Evolutionary conservation across 306 rosid species (phyloP).

Genomic region (Cucurbita ficifolia): DNA sequence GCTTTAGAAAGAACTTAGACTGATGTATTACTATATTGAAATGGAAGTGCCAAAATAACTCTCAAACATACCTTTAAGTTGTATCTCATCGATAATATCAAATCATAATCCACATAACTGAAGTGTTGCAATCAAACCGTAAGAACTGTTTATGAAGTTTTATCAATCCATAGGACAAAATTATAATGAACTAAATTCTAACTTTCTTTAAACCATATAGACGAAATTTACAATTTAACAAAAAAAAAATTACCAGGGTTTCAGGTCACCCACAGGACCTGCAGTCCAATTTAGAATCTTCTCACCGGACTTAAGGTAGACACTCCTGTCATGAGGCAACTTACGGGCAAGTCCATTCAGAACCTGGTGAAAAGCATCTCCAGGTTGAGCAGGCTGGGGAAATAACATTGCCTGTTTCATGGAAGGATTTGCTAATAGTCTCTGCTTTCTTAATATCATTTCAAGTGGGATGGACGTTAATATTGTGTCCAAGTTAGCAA

Average conservation of each 20-base stretch:
- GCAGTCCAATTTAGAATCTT: conserved; percentile 85
- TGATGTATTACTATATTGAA: too few relatives aligned
- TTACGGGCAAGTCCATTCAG: conserved; percentile 89
- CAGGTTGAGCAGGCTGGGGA: conserved; percentile 82
- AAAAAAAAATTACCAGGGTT: conserved; percentile 45
- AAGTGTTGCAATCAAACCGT: too few relatives aligned
- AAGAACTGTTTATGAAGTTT: too few relatives aligned
- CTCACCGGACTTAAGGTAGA: conserved; percentile 53
- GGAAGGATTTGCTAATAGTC: conserved; percentile 92
- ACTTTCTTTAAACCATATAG: too few relatives aligned
- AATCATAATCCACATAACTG: too few relatives aligned
- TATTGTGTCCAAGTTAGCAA: conserved; percentile 69
- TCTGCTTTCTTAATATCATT: conserved; percentile 67
- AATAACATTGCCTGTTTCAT: conserved; percentile 98
- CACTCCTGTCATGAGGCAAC: conserved; percentile 48
- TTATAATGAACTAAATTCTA: too few relatives aligned
- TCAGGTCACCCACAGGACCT: conserved; percentile 80
- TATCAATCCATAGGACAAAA: too few relatives aligned
- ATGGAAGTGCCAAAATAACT: too few relatives aligned
- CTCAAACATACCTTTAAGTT: too few relatives aligned
- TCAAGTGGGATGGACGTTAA: conserved; percentile 86
- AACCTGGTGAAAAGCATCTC: conserved; percentile 94
- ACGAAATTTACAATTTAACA: too few relatives aligned
- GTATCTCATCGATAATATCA: too few relatives aligned
- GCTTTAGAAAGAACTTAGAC: too few relatives aligned